A percentile compares a stretch with the other conserved stretches of the same genome.
Conservation (phyloP, 805 yeast species). For the Nakazawaea ambrosiae region DNA sequence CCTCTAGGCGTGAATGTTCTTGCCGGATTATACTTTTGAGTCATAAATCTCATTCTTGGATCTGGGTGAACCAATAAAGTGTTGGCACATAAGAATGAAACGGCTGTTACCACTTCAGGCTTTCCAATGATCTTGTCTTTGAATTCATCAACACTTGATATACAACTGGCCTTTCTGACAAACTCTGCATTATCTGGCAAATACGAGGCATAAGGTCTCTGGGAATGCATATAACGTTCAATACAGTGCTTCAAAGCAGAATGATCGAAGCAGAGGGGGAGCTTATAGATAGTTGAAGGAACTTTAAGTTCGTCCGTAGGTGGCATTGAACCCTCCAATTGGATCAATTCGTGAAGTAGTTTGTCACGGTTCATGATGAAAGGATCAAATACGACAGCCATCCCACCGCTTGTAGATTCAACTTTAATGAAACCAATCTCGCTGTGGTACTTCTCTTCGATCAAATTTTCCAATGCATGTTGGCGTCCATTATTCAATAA, state of each 20-base stretch:
- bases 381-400: constrained; percentile 20
- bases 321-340: constrained; percentile 18
- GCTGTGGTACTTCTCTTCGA: constrained; percentile 10
- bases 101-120: constrained; percentile 22
- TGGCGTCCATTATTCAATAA: constrained; percentile 27
- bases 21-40: constrained; percentile 24
- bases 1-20: constrained; percentile 26
- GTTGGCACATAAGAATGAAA: constrained; percentile 24
- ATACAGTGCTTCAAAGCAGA: constrained; percentile 18
- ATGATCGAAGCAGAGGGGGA: constrained; percentile 22
- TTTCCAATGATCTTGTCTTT: constrained; percentile 17
- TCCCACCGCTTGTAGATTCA: constrained; percentile 21
- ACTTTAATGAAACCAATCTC: constrained; percentile 11
- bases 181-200: constrained; percentile 21
- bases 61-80: constrained; percentile 23
- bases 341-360: constrained; percentile 14
- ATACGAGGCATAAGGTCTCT: constrained; percentile 25
- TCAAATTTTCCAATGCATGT: constrained; percentile 16
- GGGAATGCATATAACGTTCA: constrained; percentile 21
- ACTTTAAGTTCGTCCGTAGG: constrained; percentile 20
- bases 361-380: constrained; percentile 11
- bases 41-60: constrained; percentile 22
- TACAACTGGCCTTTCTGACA: constrained; percentile 22
- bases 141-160: constrained; percentile 19
- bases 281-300: constrained; percentile 19